phyloP scores from a whole-genome alignment of 2,329 filamentous ascomycete species.

The Juglanconis sp. region DNA sequence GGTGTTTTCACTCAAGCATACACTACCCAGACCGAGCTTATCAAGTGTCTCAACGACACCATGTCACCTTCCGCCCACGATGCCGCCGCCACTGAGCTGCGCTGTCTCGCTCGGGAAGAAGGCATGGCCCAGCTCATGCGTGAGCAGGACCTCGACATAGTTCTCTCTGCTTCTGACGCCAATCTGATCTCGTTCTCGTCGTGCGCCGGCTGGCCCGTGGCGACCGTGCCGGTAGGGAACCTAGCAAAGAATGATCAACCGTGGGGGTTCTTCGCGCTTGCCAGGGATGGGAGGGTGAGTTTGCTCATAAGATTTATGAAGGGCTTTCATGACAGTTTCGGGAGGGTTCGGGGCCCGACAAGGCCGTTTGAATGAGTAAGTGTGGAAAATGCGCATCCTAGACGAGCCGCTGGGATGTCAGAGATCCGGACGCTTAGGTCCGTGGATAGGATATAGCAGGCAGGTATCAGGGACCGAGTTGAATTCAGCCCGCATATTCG shows the following conservation, averaged over 20 bases:
- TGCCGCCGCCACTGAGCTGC: slow-evolving; percentile 9
- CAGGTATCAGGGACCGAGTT: too few species aligned
- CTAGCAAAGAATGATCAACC: slow-evolving; percentile 24
- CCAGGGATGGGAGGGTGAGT: slow-evolving; percentile 20
- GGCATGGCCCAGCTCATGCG: slow-evolving; percentile 16
- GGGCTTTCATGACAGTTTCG: slow-evolving; percentile 16
- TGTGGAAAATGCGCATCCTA: neutral
- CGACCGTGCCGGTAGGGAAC: slow-evolving; percentile 25
- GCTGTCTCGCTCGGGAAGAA: slow-evolving; percentile 10
- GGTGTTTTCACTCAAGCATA: slow-evolving; percentile 1
- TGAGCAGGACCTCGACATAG: slow-evolving; percentile 19
- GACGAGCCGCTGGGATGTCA: too few species aligned
- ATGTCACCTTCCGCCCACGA: slow-evolving; percentile 15
- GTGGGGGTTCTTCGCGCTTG: slow-evolving; percentile 26
- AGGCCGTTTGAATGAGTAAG: neutral
- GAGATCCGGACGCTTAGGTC: too few species aligned
- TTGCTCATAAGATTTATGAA: slow-evolving; percentile 24
- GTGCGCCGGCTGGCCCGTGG: slow-evolving; percentile 25
- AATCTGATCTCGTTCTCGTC: slow-evolving; percentile 19
- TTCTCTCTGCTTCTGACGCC: slow-evolving; percentile 22
- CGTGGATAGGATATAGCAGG: too few species aligned
- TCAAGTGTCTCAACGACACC: slow-evolving; percentile 13
- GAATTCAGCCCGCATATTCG: too few species aligned
- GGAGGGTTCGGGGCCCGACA: neutral
- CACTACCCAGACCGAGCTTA: slow-evolving; percentile 16